Evolutionary conservation across 106 monocot species (phyloP).

Genomic region (Gastrodia elata): DNA sequence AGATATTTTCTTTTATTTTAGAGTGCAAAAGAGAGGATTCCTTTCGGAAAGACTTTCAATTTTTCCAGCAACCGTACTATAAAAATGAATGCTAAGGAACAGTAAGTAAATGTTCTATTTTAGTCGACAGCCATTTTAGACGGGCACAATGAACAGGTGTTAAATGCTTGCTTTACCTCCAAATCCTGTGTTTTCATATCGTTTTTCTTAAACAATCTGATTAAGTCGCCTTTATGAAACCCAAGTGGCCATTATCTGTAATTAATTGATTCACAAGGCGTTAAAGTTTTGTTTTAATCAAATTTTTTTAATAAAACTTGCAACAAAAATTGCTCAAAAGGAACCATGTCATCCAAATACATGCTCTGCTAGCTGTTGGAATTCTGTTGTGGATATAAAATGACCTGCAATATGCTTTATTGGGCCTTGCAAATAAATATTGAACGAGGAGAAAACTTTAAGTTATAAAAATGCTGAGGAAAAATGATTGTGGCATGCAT

Average conservation of each 20-base stretch:
- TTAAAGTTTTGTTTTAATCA: neutral
- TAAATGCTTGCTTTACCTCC: too few species aligned
- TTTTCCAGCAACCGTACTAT: neutral
- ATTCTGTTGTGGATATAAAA: neutral
- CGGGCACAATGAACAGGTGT: neutral
- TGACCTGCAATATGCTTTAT: neutral
- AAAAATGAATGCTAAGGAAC: slow-evolving; percentile 2
- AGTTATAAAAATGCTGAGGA: neutral
- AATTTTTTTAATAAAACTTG: neutral
- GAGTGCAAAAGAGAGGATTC: neutral
- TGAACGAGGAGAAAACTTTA: neutral
- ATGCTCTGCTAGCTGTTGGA: neutral
- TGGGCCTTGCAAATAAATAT: neutral
- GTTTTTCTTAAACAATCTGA: neutral
- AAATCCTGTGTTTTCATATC: too few species aligned
- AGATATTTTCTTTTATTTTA: neutral
- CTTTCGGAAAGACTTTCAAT: neutral
- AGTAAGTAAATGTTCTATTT: slow-evolving; percentile 2
- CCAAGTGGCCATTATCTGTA: neutral
- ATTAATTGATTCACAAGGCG: neutral
- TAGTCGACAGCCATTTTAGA: neutral
- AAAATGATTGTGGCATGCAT: neutral
- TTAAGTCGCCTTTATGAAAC: neutral
- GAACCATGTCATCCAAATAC: neutral
- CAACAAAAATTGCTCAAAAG: neutral